Conservation (phyloP, 106 monocot species). For the Phalaenopsis equestris region DNA sequence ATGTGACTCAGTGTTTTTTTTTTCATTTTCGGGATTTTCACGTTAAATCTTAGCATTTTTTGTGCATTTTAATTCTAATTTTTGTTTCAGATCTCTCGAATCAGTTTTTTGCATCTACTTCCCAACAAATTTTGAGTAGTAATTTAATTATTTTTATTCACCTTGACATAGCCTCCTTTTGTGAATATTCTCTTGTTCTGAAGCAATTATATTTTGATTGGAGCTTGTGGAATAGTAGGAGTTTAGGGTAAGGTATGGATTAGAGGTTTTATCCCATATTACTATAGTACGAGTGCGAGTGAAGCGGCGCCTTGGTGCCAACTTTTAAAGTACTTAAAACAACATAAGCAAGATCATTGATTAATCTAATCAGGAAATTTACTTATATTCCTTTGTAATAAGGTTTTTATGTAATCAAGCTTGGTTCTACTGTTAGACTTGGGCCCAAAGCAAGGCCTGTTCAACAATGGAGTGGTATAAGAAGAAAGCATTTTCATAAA, state of each 20-base stretch:
- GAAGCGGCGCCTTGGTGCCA: no score
- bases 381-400: neutral
- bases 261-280: no score
- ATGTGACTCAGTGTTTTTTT: no score
- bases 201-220: neutral
- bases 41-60: no score
- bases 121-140: no score
- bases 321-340: no score
- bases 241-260: no score
- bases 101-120: no score
- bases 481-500: neutral
- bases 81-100: no score
- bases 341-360: neutral
- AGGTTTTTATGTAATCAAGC: neutral
- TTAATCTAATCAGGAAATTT: neutral
- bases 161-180: neutral
- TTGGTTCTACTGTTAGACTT: neutral
- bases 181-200: neutral
- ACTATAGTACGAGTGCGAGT: no score
- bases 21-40: no score
- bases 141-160: neutral
- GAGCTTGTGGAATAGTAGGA: neutral
- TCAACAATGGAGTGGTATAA: neutral
- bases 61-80: no score
- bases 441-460: neutral